Evolutionary conservation across 75 land plant species (phyloP).

Genomic region (Sequoia sempervirens): DNA sequence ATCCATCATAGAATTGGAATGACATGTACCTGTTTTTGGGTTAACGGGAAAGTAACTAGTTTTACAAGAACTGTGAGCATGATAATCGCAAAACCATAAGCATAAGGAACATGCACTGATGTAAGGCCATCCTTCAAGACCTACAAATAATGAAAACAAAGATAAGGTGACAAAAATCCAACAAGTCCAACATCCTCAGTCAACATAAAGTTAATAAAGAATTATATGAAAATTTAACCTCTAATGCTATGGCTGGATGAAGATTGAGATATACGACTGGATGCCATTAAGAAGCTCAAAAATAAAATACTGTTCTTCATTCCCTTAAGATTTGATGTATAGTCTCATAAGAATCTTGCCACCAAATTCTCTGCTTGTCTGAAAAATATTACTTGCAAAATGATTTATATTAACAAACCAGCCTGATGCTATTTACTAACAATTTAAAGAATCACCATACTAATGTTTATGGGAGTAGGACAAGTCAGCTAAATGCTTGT

Average conservation of each 20-base stretch:
- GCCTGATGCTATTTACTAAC: neutral
- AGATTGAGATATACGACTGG: neutral
- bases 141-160: conserved; percentile 24
- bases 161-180: neutral
- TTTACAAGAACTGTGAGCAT: conserved; percentile 90
- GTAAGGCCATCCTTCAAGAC: conserved; percentile 80
- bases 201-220: neutral
- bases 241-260: neutral
- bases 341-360: neutral
- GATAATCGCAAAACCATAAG: conserved; percentile 98
- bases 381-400: neutral
- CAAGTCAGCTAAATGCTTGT: neutral
- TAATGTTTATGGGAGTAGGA: neutral
- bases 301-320: neutral
- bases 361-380: neutral
- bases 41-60: conserved; percentile 74
- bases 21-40: conserved; percentile 74
- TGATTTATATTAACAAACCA: neutral
- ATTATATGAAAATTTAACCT: neutral
- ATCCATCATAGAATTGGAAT: neutral
- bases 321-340: neutral
- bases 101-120: conserved; percentile 76
- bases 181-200: neutral
- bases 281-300: neutral
- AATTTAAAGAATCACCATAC: neutral